These are phyloP conservation scores for Thalassiosira profunda DNA, from an alignment of 108 stramenopile species.

Conservation along the genomic window DNA sequence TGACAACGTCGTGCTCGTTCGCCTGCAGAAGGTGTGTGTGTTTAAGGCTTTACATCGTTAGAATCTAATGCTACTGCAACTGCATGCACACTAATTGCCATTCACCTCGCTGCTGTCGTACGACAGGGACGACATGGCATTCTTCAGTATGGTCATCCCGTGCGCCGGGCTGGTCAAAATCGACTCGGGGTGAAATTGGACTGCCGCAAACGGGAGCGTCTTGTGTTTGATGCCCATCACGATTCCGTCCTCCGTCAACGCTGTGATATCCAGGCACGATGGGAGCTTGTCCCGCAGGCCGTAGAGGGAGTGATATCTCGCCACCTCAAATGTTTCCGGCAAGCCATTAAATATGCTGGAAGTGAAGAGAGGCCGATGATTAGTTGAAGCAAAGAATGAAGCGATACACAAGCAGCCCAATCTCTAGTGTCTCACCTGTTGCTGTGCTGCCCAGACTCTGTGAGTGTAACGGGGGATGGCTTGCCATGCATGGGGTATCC, in stretches of 20 bases:
- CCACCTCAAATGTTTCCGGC: conserved; percentile 92
- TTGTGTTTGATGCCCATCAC: conserved; percentile 98
- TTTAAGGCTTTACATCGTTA: conserved; percentile 6
- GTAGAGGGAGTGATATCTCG: conserved; percentile 97
- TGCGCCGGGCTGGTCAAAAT: conserved; percentile 92
- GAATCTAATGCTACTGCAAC: not conserved
- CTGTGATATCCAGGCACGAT: conserved; percentile 83
- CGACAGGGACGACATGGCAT: conserved; percentile 61
- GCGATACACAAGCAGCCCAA: not conserved
- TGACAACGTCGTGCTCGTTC: conserved; percentile 52
- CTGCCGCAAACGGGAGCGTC: conserved; percentile 95
- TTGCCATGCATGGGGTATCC: conserved; percentile 98
- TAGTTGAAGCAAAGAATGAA: too few species aligned
- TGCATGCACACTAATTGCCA: conserved; percentile 1
- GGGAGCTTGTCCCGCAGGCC: conserved; percentile 88
- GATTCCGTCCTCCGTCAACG: conserved; percentile 92
- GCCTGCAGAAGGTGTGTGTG: conserved; percentile 18
- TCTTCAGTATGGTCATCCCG: conserved; percentile 87
- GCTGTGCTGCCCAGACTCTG: conserved; percentile 58
- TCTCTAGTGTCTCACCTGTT: conserved; percentile 47
- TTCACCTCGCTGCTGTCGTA: conserved; percentile 46
- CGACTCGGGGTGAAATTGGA: conserved; percentile 99
- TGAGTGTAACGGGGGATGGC: conserved; percentile 84
- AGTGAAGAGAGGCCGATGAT: not conserved
- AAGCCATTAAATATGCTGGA: conserved; percentile 90